Percentiles rank a stretch among this genome's conserved stretches.
Conservation (phyloP, 192 early-diverging fungal genomes). For the Coemansia sp. region DNA sequence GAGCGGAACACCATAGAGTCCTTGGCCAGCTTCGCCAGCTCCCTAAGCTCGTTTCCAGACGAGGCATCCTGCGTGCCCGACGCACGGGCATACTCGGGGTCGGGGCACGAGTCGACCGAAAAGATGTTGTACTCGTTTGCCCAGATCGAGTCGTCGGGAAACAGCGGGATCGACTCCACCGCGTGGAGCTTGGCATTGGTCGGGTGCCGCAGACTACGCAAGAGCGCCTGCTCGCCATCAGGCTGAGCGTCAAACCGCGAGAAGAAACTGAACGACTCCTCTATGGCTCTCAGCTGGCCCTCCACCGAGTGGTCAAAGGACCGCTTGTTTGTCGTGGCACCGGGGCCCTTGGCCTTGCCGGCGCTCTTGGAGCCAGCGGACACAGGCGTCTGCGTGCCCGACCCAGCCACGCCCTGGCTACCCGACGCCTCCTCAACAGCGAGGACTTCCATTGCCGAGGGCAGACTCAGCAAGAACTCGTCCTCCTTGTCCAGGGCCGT, state of each 20-base stretch:
- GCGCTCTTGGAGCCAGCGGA: background rate
- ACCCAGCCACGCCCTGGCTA: background rate
- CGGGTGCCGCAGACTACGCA: slow-evolving; percentile 36
- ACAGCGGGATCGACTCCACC: slow-evolving; percentile 33
- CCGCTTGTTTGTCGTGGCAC: slow-evolving; percentile 8
- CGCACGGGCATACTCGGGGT: slow-evolving; percentile 19
- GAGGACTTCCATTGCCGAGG: slow-evolving; percentile 5
- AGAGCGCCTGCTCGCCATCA: slow-evolving; percentile 22
- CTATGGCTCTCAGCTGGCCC: slow-evolving; percentile 47
- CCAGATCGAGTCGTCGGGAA: slow-evolving; percentile 39
- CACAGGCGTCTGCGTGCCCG: slow-evolving; percentile 1
- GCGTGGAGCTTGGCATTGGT: slow-evolving; percentile 40
- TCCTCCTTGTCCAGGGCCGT: slow-evolving; percentile 48
- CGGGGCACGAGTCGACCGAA: slow-evolving; percentile 32
- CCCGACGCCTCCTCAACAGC: background rate
- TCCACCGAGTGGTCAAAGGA: slow-evolving; percentile 38
- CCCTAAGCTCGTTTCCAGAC: slow-evolving; percentile 8
- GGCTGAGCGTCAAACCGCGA: slow-evolving; percentile 14
- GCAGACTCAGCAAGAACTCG: slow-evolving; percentile 40
- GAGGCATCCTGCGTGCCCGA: background rate
- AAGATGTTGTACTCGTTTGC: slow-evolving; percentile 38
- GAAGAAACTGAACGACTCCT: slow-evolving; percentile 38
- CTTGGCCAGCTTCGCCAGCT: slow-evolving; percentile 23
- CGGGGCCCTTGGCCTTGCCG: background rate
- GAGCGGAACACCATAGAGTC: slow-evolving; percentile 38